Conservation (phyloP, 352 stramenopile species). For the Phytophthora meadii region DNA sequence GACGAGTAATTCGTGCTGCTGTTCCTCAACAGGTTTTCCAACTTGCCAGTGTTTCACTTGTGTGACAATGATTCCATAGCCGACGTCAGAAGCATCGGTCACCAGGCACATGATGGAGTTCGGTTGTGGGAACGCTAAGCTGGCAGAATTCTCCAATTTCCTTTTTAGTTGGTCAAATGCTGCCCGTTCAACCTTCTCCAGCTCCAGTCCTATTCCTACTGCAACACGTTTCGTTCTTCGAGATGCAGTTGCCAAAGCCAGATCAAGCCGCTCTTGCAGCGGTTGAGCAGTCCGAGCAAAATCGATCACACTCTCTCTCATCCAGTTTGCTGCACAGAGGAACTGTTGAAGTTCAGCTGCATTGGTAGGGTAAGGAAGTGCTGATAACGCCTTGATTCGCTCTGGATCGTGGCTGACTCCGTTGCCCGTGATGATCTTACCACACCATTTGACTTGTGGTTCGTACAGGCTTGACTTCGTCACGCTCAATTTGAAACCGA, state of each 20-base stretch:
- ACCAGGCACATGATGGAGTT: not conserved
- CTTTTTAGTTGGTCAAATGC: not conserved
- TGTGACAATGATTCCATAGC: not conserved
- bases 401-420: slow-evolving; percentile 8
- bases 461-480: slow-evolving; percentile 34
- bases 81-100: not conserved
- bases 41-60: not conserved
- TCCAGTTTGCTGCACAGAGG: slow-evolving; percentile 15
- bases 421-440: slow-evolving; percentile 14
- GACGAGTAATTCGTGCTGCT: slow-evolving; percentile 8
- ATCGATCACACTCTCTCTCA: slow-evolving; percentile 8
- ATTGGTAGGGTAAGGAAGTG: slow-evolving; percentile 1
- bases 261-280: slow-evolving; percentile 5
- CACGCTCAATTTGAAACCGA: slow-evolving; percentile 36
- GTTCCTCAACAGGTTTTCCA: slow-evolving; percentile 7
- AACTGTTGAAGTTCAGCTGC: not conserved
- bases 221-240: slow-evolving; percentile 2
- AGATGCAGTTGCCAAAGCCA: not conserved
- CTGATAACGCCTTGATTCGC: not conserved
- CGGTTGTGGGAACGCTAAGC: not conserved
- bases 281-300: slow-evolving; percentile 2
- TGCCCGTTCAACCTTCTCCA: not conserved
- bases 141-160: not conserved
- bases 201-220: not conserved
- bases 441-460: slow-evolving; percentile 22